Base-by-base conservation (phyloP, 169 alveolate genomes). In the Eimeria maxima region DNA sequence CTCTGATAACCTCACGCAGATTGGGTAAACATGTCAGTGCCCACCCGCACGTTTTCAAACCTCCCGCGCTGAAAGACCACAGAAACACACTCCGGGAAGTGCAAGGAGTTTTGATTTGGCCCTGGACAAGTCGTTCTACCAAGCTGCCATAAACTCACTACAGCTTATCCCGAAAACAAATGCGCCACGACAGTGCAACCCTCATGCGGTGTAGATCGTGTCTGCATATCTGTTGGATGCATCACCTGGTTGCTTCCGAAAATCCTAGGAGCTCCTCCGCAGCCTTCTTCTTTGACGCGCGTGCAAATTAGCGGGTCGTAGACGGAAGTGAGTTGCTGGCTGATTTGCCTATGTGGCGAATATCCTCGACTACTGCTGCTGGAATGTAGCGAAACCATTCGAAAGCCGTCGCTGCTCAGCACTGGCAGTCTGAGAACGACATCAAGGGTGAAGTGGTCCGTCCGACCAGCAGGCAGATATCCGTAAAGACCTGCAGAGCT, bases 351-450 rank as follows among this genome's bases (percentile, higher is more conserved):
- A 42, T 60, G 76, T 11, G 50, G 69, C 33, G n/a, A 8, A 45
- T 53, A 27, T 27, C 47, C 47, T 20, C 38, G 22, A 42, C 33
- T 29, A 6, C 38, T 18, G 57, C 38, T 45, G 42, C 27, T 33
- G n/a, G 55, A 13, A 29, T 57, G 67, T 13, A 86, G 63, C 11
- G 80, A 33, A 38, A 86, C 80, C 80, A 86, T 55, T 57, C 93
- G 24, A 45, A 71, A 86, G 18, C 93, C 93, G 24, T 55, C 57
- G 38, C 65, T 86, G 50, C 42, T 86, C 11, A 86, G 93, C 14
- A 60, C 55, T 16, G 93, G 93, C 93, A 86, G 93, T 20, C 93
- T 55, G n/a, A 86, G 93, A 65, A 86, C 80, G 42, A 60, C 93
- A 20, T 86, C 93, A 63, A 86, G 65, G 8, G 93, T 86, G 78